Percentiles rank a stretch among this genome's conserved stretches.
Evolutionary conservation across 306 rosid species (phyloP).

Genomic region (Acacia acuminata): DNA sequence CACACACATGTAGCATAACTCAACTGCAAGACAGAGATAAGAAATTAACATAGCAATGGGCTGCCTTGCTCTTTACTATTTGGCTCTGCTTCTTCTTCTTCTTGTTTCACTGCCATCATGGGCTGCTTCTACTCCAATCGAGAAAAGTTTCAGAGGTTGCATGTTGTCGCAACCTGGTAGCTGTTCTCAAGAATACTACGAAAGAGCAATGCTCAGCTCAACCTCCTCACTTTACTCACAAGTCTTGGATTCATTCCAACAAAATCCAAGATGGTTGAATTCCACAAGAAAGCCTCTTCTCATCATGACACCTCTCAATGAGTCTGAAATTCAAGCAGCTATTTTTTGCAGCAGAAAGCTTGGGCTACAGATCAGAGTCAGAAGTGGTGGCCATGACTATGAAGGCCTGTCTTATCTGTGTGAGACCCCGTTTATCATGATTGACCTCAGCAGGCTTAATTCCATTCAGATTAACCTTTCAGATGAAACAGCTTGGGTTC

Average conservation of each 20-base stretch:
- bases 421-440: constrained; percentile 2
- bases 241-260: neutral
- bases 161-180: neutral
- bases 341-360: constrained; percentile 5
- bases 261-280: constrained; percentile 12
- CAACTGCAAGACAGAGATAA: neutral
- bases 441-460: neutral
- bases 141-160: constrained; percentile 1
- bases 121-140: neutral
- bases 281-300: constrained; percentile 11
- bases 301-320: neutral
- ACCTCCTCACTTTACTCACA: constrained; percentile 7
- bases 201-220: neutral
- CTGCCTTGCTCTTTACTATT: neutral
- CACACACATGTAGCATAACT: neutral
- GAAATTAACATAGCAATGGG: neutral
- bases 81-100: neutral
- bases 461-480: neutral
- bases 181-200: neutral
- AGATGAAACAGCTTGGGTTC: constrained; percentile 23
- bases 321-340: constrained; percentile 11
- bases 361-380: constrained; percentile 1
- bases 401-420: constrained; percentile 18
- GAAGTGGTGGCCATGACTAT: constrained; percentile 30
- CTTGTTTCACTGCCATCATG: constrained; percentile 1